Conservation (phyloP, 345 rosid genomes). For the Lagerstroemia speciosa region DNA sequence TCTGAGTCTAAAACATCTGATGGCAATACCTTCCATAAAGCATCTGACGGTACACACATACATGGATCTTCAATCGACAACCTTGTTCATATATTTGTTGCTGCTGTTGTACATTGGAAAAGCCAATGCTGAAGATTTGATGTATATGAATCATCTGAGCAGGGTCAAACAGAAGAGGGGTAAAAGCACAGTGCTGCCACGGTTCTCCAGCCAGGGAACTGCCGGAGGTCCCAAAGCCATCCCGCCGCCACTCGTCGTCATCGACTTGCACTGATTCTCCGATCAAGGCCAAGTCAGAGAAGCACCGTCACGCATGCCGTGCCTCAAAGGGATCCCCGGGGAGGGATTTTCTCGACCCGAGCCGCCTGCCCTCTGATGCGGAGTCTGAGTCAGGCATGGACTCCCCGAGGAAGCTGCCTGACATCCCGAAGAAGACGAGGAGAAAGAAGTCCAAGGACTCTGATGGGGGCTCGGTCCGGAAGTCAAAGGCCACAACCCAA, state of each 20-base stretch:
- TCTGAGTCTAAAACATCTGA: slow-evolving; percentile 13
- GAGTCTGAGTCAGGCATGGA: slow-evolving; percentile 10
- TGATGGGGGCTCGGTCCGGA: slow-evolving; percentile 19
- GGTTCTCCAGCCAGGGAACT: slow-evolving; percentile 14
- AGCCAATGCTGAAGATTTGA: not conserved
- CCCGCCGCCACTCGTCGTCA: slow-evolving; percentile 29
- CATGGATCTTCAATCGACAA: no score
- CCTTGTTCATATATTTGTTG: no score
- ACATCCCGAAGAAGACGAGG: slow-evolving; percentile 34
- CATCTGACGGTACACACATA: not conserved
- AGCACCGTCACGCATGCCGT: slow-evolving; percentile 33
- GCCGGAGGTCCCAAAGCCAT: slow-evolving; percentile 29
- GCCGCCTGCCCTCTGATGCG: slow-evolving; percentile 4
- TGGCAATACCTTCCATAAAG: not conserved
- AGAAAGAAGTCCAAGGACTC: slow-evolving; percentile 47
- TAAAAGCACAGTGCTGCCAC: not conserved
- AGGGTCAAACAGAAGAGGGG: slow-evolving; percentile 20
- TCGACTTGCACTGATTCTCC: slow-evolving; percentile 22
- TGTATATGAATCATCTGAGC: not conserved
- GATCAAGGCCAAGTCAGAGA: slow-evolving; percentile 37
- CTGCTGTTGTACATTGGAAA: not conserved
- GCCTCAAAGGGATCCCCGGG: slow-evolving; percentile 28
- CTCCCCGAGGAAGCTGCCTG: slow-evolving; percentile 16
- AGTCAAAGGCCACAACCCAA: slow-evolving; percentile 13
- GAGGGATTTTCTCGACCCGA: slow-evolving; percentile 20